Percentiles rank a stretch among this genome's conserved stretches.
Evolutionary conservation across 495 filamentous ascomycete species (phyloP).

Genomic region (Trichoderma parareesei): DNA sequence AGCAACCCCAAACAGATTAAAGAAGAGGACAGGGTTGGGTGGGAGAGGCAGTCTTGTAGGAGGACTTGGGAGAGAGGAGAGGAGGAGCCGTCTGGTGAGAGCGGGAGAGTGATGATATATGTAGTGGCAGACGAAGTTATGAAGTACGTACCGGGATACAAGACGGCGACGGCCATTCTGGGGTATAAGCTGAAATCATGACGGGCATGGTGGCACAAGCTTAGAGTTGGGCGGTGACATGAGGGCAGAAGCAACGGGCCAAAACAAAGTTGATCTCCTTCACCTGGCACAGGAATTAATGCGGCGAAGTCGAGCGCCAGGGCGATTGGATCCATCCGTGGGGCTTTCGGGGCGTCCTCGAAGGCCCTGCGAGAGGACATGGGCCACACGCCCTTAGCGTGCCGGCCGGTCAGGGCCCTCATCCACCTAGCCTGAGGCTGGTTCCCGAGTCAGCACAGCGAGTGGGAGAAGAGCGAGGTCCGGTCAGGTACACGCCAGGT

Average conservation of each 20-base stretch:
- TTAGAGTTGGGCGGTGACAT: not conserved
- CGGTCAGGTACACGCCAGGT: not conserved
- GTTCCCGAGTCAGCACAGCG: not conserved
- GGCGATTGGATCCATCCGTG: not conserved
- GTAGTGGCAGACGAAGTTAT: conserved; percentile 2
- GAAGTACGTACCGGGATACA: not conserved
- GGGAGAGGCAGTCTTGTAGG: not conserved
- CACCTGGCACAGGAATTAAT: not conserved
- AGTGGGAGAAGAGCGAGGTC: not conserved
- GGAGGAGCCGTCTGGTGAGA: not conserved
- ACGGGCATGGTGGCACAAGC: not conserved
- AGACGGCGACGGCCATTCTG: not conserved
- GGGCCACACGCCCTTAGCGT: not conserved
- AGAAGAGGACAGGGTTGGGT: not conserved
- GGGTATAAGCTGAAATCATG: conserved; percentile 7
- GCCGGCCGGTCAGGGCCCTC: not conserved
- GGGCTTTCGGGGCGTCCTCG: not conserved
- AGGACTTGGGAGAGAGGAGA: not conserved
- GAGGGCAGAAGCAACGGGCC: not conserved
- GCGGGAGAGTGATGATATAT: conserved; percentile 4
- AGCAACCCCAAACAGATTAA: not conserved
- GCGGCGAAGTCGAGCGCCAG: not conserved
- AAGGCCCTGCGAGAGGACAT: not conserved
- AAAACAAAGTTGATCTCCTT: not conserved
- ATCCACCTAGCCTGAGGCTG: not conserved